phyloP scores from a whole-genome alignment of 1,284 basidiomycete species.

The Bondarzewia mesenterica region DNA sequence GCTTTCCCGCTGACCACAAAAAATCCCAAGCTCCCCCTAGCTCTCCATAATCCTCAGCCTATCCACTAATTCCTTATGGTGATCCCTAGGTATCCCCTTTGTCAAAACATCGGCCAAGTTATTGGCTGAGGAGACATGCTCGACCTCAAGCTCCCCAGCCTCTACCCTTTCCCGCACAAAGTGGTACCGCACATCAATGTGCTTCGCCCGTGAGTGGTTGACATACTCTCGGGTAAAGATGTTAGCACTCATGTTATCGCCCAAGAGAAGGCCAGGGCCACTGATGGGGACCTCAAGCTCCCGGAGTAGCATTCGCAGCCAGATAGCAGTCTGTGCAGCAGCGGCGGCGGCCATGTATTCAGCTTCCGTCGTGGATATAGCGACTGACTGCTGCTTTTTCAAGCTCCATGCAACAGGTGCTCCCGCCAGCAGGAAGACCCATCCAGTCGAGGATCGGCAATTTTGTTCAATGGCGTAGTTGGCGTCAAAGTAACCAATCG shows the following conservation, averaged over 20 bases:
- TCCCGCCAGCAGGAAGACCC: too few relatives aligned
- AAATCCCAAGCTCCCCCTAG: neutral
- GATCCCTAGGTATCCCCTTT: neutral
- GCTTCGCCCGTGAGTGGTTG: conserved; percentile 20
- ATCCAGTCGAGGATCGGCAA: too few relatives aligned
- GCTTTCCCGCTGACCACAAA: too few relatives aligned
- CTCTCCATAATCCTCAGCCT: neutral
- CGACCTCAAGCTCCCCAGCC: neutral
- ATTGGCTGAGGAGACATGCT: neutral
- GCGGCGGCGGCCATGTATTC: conserved; percentile 28
- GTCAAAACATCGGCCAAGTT: neutral
- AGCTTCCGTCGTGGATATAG: conserved; percentile 25
- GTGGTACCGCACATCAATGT: conserved; percentile 26
- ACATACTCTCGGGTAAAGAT: conserved; percentile 19
- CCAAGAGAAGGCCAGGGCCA: conserved; percentile 10
- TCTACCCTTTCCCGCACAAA: conserved; percentile 5
- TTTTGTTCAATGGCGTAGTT: too few relatives aligned
- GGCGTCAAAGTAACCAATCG: too few relatives aligned
- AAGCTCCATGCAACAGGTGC: too few relatives aligned
- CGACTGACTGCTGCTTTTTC: conserved; percentile 19
- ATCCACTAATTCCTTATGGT: neutral
- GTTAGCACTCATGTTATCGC: conserved; percentile 25
- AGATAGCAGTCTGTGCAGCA: conserved; percentile 17
- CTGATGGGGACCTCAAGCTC: conserved; percentile 7
- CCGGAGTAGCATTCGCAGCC: neutral